These are phyloP conservation scores for Solanum chilense DNA, from an alignment of 257 asterid species.

Conservation along the genomic window DNA sequence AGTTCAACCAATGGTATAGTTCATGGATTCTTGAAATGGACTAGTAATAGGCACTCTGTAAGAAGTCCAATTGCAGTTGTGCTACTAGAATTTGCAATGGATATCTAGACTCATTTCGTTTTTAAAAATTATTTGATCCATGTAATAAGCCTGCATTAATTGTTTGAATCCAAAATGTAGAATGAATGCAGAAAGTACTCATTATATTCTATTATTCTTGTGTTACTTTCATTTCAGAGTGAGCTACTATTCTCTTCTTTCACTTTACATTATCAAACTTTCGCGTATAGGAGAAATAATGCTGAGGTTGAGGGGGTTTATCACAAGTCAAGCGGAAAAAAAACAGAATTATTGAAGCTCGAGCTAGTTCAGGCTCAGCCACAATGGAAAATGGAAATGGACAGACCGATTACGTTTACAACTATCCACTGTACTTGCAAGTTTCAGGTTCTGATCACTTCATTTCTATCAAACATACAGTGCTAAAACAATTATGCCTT, in stretches of 20 bases:
- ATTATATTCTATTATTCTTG: not conserved
- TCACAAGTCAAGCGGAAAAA: not conserved
- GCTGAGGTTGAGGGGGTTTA: not conserved
- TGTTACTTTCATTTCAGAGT: not conserved
- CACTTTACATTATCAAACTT: no score
- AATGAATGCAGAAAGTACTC: not conserved
- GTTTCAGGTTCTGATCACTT: not conserved
- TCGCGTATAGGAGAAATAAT: not conserved
- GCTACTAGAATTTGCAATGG: not conserved
- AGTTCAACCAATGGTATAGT: not conserved
- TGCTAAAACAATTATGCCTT: not conserved
- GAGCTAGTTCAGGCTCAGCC: not conserved
- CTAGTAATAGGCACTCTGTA: constrained; percentile 15
- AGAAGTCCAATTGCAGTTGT: constrained; percentile 22
- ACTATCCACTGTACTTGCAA: not conserved
- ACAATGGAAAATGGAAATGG: not conserved
- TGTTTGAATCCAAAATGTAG: not conserved
- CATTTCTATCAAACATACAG: not conserved
- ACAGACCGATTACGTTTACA: not conserved
- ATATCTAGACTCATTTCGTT: not conserved
- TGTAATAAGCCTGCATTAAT: not conserved
- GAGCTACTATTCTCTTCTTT: not conserved
- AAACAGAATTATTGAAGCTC: not conserved
- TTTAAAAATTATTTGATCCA: not conserved
- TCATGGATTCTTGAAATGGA: constrained; percentile 37